Evolutionary conservation across 345 rosid species (phyloP).

Genomic region (Zanthoxylum bungeanum): DNA sequence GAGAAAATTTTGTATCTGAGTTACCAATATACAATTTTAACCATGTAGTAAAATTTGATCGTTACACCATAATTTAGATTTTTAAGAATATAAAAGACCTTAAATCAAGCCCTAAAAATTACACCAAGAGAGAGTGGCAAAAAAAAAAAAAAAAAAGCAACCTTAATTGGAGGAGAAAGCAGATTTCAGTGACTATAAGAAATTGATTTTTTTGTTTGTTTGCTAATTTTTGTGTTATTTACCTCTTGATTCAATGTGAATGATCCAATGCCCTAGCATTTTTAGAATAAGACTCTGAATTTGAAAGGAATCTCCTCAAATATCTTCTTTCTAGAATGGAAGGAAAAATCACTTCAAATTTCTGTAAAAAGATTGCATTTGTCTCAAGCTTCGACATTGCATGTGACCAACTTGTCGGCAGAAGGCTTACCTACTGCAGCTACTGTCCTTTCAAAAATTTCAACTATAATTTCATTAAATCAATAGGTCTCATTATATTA

Average conservation of each 20-base stretch:
- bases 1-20: no score
- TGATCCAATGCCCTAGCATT: constrained; percentile 14
- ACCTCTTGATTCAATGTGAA: constrained; percentile 19
- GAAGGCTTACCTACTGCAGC: not conserved
- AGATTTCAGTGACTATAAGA: not conserved
- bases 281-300: constrained; percentile 5
- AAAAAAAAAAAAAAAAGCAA: no score
- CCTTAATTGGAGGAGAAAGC: constrained; percentile 2
- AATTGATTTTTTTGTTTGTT: not conserved
- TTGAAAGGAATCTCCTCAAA: no score
- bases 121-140: not conserved
- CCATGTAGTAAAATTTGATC: no score
- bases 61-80: no score
- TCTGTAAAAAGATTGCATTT: constrained; percentile 12
- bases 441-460: not conserved
- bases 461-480: not conserved
- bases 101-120: not conserved
- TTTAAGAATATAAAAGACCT: no score
- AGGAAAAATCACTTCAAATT: constrained; percentile 10
- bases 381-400: constrained; percentile 12
- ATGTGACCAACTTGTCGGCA: constrained; percentile 18
- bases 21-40: no score
- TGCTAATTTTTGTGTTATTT: no score
- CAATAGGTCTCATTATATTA: no score
- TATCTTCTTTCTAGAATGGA: no score